Conservation (phyloP, 2,329 filamentous ascomycete species). For the Sporothrix humicola region DNA sequence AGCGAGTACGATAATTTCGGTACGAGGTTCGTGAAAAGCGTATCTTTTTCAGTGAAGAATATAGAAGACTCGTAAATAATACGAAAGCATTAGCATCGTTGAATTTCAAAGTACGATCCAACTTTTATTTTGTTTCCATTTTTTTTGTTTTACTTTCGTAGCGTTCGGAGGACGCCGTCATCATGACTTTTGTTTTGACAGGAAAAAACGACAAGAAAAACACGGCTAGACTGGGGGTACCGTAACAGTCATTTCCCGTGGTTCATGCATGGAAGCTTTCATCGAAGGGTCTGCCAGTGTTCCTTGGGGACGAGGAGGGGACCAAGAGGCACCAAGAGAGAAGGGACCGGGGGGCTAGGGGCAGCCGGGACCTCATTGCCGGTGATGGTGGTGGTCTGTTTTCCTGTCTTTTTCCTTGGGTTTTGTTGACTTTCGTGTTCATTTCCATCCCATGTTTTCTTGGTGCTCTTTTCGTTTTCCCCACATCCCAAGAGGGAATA, state of each 20-base stretch:
- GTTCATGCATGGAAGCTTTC: constrained; percentile 34
- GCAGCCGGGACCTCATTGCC: constrained; percentile 23
- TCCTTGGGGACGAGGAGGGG: not conserved
- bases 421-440: not conserved
- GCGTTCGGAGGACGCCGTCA: not conserved
- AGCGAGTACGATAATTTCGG: not conserved
- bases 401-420: not conserved
- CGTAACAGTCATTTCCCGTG: constrained; percentile 29
- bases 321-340: not conserved
- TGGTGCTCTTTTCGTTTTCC: not conserved
- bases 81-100: not conserved
- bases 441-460: constrained; percentile 12
- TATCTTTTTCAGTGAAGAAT: not conserved
- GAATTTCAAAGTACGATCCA: not conserved
- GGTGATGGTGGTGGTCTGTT: not conserved
- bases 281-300: constrained; percentile 18
- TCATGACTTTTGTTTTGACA: not conserved
- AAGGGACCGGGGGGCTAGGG: not conserved
- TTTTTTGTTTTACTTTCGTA: constrained; percentile 7
- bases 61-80: not conserved
- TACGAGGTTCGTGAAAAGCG: constrained; percentile 12
- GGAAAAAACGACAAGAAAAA: constrained; percentile 8
- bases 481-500: not conserved
- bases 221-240: not conserved
- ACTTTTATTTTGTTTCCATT: not conserved